Conservation (phyloP, 2,329 filamentous ascomycete genomes). For the Xylariaceae sp. region DNA sequence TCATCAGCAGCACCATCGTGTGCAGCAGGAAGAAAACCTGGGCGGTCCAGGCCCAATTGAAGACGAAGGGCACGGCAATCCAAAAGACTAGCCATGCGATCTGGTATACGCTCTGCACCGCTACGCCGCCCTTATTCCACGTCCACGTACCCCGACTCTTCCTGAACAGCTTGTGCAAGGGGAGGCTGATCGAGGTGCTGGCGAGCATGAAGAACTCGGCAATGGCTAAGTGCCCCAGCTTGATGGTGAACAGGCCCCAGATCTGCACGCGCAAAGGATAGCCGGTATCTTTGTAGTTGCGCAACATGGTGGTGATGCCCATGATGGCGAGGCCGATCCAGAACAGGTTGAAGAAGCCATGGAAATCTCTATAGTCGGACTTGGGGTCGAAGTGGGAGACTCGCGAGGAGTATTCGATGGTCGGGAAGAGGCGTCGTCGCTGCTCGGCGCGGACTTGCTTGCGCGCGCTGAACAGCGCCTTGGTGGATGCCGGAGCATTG, state of each 20-base stretch:
- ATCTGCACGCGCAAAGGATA: conserved; percentile 80
- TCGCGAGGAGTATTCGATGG: conserved; percentile 82
- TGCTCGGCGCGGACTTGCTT: conserved; percentile 79
- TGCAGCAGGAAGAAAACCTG: conserved; percentile 94
- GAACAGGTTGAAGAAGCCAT: conserved; percentile 96
- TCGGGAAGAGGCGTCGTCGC: conserved; percentile 82
- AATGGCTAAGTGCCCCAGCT: conserved; percentile 80
- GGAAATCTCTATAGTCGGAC: conserved; percentile 90
- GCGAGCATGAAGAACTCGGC: conserved; percentile 83
- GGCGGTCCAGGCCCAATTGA: conserved; percentile 94
- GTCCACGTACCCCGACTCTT: conserved; percentile 52
- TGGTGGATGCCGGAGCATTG: conserved; percentile 89
- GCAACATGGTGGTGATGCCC: conserved; percentile 88
- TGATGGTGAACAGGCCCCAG: conserved; percentile 82
- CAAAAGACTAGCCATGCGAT: conserved; percentile 73
- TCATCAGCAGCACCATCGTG: conserved; percentile 90
- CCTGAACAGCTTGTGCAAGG: conserved; percentile 66
- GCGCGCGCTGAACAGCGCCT: conserved; percentile 78
- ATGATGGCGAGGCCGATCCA: conserved; percentile 97
- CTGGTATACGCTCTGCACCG: conserved; percentile 80
- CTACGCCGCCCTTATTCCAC: conserved; percentile 76
- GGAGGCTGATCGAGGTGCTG: conserved; percentile 66
- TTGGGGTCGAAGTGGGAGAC: conserved; percentile 93
- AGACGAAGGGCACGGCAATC: conserved; percentile 77
- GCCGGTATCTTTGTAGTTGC: conserved; percentile 91